Conservation (phyloP, 164 flowering plant species). For the Houttuynia cordata region DNA sequence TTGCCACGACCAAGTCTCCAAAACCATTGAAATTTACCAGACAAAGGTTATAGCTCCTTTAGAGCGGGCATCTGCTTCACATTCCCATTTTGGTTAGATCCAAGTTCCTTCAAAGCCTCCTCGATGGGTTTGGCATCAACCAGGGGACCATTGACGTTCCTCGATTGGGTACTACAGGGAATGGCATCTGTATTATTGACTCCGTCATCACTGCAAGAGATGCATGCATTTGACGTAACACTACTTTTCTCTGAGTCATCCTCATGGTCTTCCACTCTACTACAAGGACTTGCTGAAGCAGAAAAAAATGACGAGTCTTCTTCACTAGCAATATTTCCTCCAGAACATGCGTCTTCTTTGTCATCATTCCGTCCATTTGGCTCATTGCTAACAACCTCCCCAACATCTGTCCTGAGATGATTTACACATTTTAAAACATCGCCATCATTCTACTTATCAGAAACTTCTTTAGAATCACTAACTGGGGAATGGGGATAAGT, state of each 20-base stretch:
- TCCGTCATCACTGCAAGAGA: conserved; percentile 32
- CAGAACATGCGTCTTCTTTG: conserved; percentile 21
- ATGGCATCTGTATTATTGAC: conserved; percentile 10
- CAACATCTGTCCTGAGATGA: conserved; percentile 12
- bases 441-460: conserved; percentile 13
- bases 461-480: conserved; percentile 41
- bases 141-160: conserved; percentile 13
- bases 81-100: background rate
- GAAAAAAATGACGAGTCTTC: conserved; percentile 48
- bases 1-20: conserved; percentile 65
- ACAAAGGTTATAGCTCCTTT: conserved; percentile 46
- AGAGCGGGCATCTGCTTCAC: background rate
- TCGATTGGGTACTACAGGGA: conserved; percentile 11
- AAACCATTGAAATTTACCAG: conserved; percentile 75
- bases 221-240: conserved; percentile 45
- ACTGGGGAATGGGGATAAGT: conserved; percentile 46
- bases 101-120: background rate
- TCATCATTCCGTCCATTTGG: conserved; percentile 11
- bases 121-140: background rate
- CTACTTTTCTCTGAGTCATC: conserved; percentile 61
- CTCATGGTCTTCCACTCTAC: conserved; percentile 34
- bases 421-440: conserved; percentile 14
- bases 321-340: conserved; percentile 36
- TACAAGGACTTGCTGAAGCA: conserved; percentile 38
- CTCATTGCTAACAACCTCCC: conserved; percentile 1